A percentile compares a stretch with the other conserved stretches of the same genome.
phyloP scores from a whole-genome alignment of 177 flowering plant species.

The Tripterygium wilfordii region DNA sequence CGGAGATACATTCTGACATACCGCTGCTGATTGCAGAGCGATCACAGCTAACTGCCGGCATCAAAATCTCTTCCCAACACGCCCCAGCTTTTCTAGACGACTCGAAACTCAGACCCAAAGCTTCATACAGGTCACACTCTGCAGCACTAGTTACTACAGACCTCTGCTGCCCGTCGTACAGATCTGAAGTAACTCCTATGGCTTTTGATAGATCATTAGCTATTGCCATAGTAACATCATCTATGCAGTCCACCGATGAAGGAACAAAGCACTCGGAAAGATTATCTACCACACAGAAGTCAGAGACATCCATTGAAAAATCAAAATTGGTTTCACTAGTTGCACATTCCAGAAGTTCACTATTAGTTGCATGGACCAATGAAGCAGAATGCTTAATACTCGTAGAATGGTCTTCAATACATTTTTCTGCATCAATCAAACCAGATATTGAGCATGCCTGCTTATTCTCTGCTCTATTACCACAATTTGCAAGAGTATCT shows the following conservation, averaged over 20 bases:
- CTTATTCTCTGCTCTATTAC: conserved; percentile 10
- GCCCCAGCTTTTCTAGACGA: conserved; percentile 17
- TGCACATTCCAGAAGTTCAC: conserved; percentile 19
- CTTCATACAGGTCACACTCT: conserved; percentile 26
- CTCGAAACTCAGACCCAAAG: conserved; percentile 26
- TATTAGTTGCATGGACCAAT: conserved; percentile 10
- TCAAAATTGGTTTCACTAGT: conserved; percentile 9
- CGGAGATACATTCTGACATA: conserved; percentile 36
- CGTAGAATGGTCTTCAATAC: conserved; percentile 3
- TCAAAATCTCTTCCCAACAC: conserved; percentile 34
- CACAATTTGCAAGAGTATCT: conserved; percentile 8
- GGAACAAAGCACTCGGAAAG: no score
- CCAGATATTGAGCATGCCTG: conserved; percentile 11
- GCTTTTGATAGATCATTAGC: no score
- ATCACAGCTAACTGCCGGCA: conserved; percentile 22
- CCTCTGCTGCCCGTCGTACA: conserved; percentile 12
- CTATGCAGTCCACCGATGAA: no score
- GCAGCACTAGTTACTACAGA: conserved; percentile 1
- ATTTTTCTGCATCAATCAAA: conserved; percentile 6
- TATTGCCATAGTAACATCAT: no score
- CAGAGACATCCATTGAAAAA: no score
- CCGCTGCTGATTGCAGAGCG: conserved; percentile 15
- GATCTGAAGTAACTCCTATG: no score
- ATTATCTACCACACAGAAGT: no score
- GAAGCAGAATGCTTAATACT: conserved; percentile 9